Evolutionary conservation across 345 rosid genomes (phyloP).

Genomic region (Camelina hispida): DNA sequence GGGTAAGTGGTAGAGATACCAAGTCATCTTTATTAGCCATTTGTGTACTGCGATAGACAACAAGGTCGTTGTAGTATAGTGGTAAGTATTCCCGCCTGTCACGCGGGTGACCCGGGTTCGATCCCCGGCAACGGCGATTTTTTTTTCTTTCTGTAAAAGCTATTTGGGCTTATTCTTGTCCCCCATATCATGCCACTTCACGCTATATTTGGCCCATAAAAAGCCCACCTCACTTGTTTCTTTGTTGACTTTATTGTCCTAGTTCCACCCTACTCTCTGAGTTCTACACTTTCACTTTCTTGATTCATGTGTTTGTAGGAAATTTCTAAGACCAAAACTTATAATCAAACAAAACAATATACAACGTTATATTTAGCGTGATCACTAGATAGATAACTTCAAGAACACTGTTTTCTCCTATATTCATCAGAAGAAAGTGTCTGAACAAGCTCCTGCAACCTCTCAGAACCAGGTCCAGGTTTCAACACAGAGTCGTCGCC

Average conservation of each 20-base stretch:
- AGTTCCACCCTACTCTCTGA: not conserved
- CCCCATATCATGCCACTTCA: not conserved
- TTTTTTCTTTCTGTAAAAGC: not conserved
- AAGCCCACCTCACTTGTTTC: not conserved
- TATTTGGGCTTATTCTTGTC: slow-evolving; percentile 3
- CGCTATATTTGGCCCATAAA: not conserved
- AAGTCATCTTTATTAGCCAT: no score
- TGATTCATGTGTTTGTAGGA: not conserved
- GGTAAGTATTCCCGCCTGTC: slow-evolving; percentile 97
- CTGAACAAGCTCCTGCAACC: slow-evolving; percentile 62
- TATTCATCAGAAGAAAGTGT: slow-evolving; percentile 63
- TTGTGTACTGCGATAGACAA: not conserved
- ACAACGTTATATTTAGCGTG: slow-evolving; percentile 22
- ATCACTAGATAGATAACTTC: slow-evolving; percentile 33
- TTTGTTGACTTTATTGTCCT: not conserved
- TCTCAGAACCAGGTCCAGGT: slow-evolving; percentile 80
- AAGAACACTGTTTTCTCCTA: slow-evolving; percentile 62
- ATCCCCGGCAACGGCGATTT: slow-evolving; percentile 82
- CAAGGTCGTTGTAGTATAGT: slow-evolving; percentile 95
- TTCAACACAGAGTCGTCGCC: slow-evolving; percentile 66
- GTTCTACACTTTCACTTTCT: not conserved
- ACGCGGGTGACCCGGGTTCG: slow-evolving; percentile 99
- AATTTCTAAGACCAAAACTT: slow-evolving; percentile 16
- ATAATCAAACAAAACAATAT: slow-evolving; percentile 30
- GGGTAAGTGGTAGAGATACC: not conserved